A percentile compares a stretch with the other conserved stretches of the same genome.
Conservation (phyloP, 768 basidiomycete species). For the Neoboletus brunneissimus region DNA sequence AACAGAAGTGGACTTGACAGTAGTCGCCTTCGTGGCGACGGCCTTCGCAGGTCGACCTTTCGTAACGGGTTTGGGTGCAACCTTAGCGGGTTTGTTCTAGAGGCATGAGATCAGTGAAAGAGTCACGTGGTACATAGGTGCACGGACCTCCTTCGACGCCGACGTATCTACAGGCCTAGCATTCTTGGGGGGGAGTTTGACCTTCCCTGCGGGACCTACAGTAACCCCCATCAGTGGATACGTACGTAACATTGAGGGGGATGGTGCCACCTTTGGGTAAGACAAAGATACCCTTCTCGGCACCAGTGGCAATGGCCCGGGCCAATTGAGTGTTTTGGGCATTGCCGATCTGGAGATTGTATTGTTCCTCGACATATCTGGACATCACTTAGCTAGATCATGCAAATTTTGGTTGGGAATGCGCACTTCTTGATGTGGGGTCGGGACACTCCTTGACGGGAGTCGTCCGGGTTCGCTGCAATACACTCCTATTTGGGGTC, state of each 20-base stretch:
- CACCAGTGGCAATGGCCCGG: slow-evolving; percentile 77
- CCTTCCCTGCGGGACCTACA: slow-evolving; percentile 48
- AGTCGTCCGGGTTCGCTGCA: slow-evolving; percentile 65
- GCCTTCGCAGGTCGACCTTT: slow-evolving; percentile 30
- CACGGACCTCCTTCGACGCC: slow-evolving; percentile 59
- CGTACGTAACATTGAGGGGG: not conserved
- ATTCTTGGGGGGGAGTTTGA: slow-evolving; percentile 68
- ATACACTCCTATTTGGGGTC: slow-evolving; percentile 72
- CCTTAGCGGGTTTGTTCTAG: slow-evolving; percentile 35
- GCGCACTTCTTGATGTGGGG: slow-evolving; percentile 90
- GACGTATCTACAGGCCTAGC: slow-evolving; percentile 43
- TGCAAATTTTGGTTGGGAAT: slow-evolving; percentile 8
- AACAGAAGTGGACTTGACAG: slow-evolving; percentile 21
- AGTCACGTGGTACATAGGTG: slow-evolving; percentile 22
- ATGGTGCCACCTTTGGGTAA: slow-evolving; percentile 75
- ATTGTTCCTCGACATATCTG: slow-evolving; percentile 82
- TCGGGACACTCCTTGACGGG: slow-evolving; percentile 82
- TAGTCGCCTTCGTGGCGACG: slow-evolving; percentile 23
- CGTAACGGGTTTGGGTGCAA: slow-evolving; percentile 22
- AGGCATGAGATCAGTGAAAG: slow-evolving; percentile 10
- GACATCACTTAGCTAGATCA: slow-evolving; percentile 17
- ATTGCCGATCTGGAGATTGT: slow-evolving; percentile 76
- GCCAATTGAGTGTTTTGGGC: slow-evolving; percentile 78
- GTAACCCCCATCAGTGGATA: slow-evolving; percentile 3
- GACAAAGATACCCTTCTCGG: slow-evolving; percentile 77